Conservation (phyloP, 2,329 filamentous ascomycete species). For the Nigrospora osmanthi region DNA sequence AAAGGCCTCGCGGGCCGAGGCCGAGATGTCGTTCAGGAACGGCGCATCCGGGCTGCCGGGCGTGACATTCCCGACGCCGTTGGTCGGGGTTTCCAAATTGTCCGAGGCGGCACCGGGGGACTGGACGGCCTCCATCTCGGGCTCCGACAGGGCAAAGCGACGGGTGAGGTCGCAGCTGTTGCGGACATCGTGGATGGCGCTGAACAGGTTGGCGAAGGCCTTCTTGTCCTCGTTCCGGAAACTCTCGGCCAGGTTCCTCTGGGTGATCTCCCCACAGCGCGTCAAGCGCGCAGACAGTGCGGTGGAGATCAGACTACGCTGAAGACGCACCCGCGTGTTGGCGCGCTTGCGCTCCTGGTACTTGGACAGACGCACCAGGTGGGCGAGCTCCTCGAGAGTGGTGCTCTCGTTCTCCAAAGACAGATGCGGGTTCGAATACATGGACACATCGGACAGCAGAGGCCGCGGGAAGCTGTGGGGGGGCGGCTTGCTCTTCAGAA, state of each 20-base stretch:
- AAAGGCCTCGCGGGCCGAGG: constrained; percentile 66
- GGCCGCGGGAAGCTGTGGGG: constrained; percentile 39
- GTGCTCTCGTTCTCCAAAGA: constrained; percentile 57
- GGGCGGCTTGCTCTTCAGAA: constrained; percentile 29
- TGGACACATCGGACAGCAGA: constrained; percentile 58
- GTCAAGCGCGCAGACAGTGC: constrained; percentile 68
- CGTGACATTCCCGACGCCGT: constrained; percentile 27
- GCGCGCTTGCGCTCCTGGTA: constrained; percentile 76
- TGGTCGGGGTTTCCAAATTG: constrained; percentile 39
- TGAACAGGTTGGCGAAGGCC: constrained; percentile 65
- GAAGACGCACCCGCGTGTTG: constrained; percentile 64
- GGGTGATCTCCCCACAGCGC: constrained; percentile 65
- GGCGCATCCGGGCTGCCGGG: constrained; percentile 32
- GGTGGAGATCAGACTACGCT: constrained; percentile 66
- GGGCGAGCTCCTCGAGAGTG: constrained; percentile 68
- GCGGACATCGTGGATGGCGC: constrained; percentile 71
- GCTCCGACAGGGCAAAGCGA: constrained; percentile 63
- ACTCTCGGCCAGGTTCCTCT: constrained; percentile 68
- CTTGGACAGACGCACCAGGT: constrained; percentile 68
- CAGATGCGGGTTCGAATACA: constrained; percentile 56
- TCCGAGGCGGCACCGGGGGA: constrained; percentile 39
- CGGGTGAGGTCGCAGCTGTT: constrained; percentile 68
- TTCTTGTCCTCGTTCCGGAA: constrained; percentile 76
- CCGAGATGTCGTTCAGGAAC: constrained; percentile 67
- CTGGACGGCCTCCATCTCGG: constrained; percentile 60